Percentiles rank a stretch among this genome's conserved stretches.
These are phyloP conservation scores for Talaromyces rugulosus DNA, from an alignment of 2,329 filamentous ascomycete genomes.

Conservation along the genomic window DNA sequence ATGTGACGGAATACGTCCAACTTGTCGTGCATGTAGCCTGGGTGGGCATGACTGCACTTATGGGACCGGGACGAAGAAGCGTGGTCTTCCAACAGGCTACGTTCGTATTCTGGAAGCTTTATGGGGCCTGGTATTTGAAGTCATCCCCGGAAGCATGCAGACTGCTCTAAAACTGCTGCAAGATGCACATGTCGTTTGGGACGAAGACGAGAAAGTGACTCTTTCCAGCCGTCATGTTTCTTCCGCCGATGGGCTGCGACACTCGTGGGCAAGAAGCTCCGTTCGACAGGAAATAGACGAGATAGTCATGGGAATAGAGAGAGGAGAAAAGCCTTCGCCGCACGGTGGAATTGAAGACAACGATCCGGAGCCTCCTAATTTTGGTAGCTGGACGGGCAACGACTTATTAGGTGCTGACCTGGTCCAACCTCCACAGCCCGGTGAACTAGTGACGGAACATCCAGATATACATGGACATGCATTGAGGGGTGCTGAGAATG, in stretches of 20 bases:
- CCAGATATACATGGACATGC: not conserved
- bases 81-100: constrained; percentile 5
- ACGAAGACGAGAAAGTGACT: not conserved
- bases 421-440: not conserved
- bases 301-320: not conserved
- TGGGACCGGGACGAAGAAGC: constrained; percentile 1
- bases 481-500: not conserved
- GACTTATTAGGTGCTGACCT: not conserved
- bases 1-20: not conserved
- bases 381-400: not conserved
- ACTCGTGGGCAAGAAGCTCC: not conserved
- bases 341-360: not conserved
- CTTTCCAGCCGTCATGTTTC: not conserved
- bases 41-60: constrained; percentile 1
- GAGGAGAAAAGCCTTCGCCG: not conserved
- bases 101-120: constrained; percentile 5
- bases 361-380: not conserved
- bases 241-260: not conserved
- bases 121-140: constrained; percentile 1
- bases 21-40: not conserved
- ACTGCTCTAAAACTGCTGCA: not conserved
- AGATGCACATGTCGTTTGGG: not conserved
- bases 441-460: not conserved
- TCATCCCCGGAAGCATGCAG: not conserved
- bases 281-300: not conserved